phyloP scores from a whole-genome alignment of 163 green algal genomes.

The Trebouxia gelatinosa region DNA sequence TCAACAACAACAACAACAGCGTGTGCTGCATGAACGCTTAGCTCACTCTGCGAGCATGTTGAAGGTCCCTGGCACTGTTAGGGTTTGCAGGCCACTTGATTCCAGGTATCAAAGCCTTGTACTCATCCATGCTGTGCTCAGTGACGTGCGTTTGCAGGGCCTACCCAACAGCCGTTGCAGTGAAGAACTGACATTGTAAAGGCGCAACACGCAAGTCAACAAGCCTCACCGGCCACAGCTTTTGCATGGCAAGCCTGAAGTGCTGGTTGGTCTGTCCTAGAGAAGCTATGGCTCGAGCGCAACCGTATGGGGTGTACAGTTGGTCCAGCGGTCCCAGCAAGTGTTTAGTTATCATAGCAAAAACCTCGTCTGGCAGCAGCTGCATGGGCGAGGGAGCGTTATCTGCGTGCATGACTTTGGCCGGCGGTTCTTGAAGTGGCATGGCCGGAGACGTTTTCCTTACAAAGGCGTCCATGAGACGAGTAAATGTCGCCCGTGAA shows the following conservation, averaged over 20 bases:
- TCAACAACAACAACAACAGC: no score
- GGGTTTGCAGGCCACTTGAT: background rate
- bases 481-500: no score
- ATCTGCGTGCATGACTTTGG: background rate
- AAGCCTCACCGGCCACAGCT: background rate
- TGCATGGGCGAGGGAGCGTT: background rate
- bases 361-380: background rate
- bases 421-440: background rate
- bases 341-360: background rate
- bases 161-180: background rate
- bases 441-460: no score
- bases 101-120: background rate
- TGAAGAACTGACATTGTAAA: background rate
- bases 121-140: background rate
- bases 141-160: background rate
- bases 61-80: background rate
- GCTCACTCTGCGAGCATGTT: background rate
- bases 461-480: no score
- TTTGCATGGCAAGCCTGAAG: slow-evolving; percentile 2
- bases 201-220: background rate
- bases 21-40: no score
- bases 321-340: background rate
- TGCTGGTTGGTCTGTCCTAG: background rate
- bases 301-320: background rate
- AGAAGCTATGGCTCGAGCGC: background rate